These are phyloP conservation scores for Staphylotrichum tortipilum DNA, from an alignment of 495 filamentous ascomycete genomes.

Conservation along the genomic window DNA sequence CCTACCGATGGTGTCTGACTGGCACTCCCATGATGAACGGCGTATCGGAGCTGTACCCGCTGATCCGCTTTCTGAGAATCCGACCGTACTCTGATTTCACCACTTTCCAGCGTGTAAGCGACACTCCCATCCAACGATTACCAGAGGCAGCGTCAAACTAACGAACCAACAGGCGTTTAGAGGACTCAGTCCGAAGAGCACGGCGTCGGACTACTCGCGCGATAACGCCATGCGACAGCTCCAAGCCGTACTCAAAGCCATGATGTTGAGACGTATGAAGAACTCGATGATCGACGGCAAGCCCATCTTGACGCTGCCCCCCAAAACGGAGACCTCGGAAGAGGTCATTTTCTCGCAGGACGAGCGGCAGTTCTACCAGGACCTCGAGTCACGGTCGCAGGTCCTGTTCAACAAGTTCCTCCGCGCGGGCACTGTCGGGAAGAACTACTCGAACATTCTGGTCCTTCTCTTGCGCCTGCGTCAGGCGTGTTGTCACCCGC, in stretches of 20 bases:
- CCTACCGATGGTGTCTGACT: conserved; percentile 74
- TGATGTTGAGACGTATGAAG: conserved; percentile 81
- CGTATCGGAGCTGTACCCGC: conserved; percentile 70
- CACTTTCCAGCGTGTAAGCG: conserved; percentile 51
- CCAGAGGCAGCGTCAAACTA: background rate
- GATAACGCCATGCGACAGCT: conserved; percentile 59
- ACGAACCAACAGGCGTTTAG: conserved; percentile 25
- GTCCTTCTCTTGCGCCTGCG: conserved; percentile 78
- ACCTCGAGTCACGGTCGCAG: conserved; percentile 58
- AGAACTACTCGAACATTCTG: conserved; percentile 76
- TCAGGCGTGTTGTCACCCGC: conserved; percentile 91
- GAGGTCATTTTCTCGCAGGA: conserved; percentile 68
- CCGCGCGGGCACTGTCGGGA: conserved; percentile 58
- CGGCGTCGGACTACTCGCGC: conserved; percentile 19
- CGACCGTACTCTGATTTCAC: conserved; percentile 62
- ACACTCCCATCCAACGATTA: background rate
- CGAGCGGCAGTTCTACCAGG: conserved; percentile 61
- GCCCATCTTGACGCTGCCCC: conserved; percentile 69
- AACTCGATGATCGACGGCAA: conserved; percentile 74
- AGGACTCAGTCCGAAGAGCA: conserved; percentile 24
- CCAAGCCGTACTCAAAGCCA: conserved; percentile 72
- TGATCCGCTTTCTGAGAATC: conserved; percentile 75
- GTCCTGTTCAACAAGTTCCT: conserved; percentile 73
- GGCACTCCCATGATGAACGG: conserved; percentile 95
- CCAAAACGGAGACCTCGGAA: conserved; percentile 55